phyloP scores from a whole-genome alignment of 2,329 filamentous ascomycete genomes.

The Cytospora chrysosperma region DNA sequence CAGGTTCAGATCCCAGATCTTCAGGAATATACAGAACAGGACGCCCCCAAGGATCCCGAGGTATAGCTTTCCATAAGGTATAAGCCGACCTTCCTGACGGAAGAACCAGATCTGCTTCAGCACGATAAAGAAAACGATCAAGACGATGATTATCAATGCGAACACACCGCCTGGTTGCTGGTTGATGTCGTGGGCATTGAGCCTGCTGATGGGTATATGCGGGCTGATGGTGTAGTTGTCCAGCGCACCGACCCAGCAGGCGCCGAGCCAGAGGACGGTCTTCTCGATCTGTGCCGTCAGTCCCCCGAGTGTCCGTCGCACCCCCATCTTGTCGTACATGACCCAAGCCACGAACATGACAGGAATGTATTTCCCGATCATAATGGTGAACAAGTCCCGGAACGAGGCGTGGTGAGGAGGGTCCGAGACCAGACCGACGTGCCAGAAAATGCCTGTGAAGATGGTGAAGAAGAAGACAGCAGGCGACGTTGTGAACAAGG shows the following conservation, averaged over 20 bases:
- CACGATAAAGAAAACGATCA: conserved; percentile 66
- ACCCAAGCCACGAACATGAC: conserved; percentile 86
- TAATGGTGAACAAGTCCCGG: conserved; percentile 70
- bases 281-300: conserved; percentile 86
- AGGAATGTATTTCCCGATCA: conserved; percentile 80
- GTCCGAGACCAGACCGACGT: conserved; percentile 87
- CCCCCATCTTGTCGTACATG: conserved; percentile 79
- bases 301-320: conserved; percentile 67
- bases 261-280: conserved; percentile 84
- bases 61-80: conserved; percentile 77
- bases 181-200: conserved; percentile 86
- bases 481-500: conserved; percentile 77
- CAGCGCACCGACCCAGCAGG: conserved; percentile 85
- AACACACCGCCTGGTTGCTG: conserved; percentile 86
- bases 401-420: conserved; percentile 69
- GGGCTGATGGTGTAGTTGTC: conserved; percentile 90
- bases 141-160: conserved; percentile 75
- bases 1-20: conserved; percentile 64
- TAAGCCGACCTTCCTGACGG: conserved; percentile 77
- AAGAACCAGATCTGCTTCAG: conserved; percentile 81
- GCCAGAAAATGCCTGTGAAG: conserved; percentile 83
- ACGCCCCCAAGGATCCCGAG: conserved; percentile 65
- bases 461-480: conserved; percentile 80
- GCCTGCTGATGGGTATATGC: conserved; percentile 85
- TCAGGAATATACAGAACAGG: conserved; percentile 68